phyloP scores from a whole-genome alignment of 108 stramenopile genomes.

The Cyclotella atomus region DNA sequence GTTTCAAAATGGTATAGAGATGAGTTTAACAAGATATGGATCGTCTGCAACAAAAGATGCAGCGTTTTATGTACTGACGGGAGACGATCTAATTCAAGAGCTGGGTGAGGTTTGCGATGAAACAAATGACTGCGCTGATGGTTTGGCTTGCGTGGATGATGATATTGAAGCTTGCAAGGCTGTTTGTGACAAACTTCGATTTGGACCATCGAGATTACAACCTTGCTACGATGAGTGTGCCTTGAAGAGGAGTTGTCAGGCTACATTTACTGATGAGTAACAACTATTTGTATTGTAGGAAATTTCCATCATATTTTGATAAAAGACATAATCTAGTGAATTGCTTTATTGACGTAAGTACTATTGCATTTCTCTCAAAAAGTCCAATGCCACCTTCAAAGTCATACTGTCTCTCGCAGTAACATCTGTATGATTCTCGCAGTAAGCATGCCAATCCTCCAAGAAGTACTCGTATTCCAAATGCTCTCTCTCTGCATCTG shows the following conservation, averaged over 20 bases:
- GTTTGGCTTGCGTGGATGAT: conserved; percentile 7
- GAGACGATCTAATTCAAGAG: conserved; percentile 14
- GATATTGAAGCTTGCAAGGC: background rate
- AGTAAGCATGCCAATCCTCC: conserved; percentile 83
- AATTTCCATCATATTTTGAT: too few species aligned
- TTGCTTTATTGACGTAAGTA: too few species aligned
- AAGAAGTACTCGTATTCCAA: conserved; percentile 76
- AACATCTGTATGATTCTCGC: background rate
- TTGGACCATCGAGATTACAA: conserved; percentile 2
- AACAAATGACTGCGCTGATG: conserved; percentile 9
- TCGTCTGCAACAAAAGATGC: background rate
- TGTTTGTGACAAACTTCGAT: conserved; percentile 1
- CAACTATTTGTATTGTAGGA: too few species aligned
- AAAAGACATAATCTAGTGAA: too few species aligned
- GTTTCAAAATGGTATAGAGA: background rate
- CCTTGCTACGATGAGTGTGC: background rate
- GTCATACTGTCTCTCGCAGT: conserved; percentile 37
- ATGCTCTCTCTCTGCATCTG: conserved; percentile 74
- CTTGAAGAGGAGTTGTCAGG: conserved; percentile 11
- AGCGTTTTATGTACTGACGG: conserved; percentile 3
- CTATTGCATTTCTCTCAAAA: conserved; percentile 73
- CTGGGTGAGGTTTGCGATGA: conserved; percentile 25
- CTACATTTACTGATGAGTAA: conserved; percentile 5
- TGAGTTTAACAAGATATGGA: conserved; percentile 4
- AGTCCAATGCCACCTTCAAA: conserved; percentile 51